These are phyloP conservation scores for Echites panduratus DNA, from an alignment of 257 asterid species.

Conservation along the genomic window DNA sequence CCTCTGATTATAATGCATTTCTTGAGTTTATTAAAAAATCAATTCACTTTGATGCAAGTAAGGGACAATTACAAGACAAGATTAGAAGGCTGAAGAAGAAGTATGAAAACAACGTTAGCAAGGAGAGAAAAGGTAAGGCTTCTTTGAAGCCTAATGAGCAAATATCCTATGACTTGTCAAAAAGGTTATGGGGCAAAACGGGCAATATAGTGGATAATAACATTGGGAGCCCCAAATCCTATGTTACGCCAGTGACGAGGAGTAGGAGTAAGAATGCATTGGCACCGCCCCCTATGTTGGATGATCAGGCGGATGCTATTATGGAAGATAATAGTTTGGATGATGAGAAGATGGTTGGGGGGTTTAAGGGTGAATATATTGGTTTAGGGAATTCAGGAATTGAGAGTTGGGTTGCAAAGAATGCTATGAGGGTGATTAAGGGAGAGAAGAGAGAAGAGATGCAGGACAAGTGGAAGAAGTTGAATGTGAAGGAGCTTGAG, in stretches of 20 bases:
- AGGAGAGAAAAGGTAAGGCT: conserved; percentile 33
- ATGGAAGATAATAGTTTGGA: conserved; percentile 16
- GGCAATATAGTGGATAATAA: conserved; percentile 16
- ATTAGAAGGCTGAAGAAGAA: conserved; percentile 47
- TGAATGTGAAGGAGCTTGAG: conserved; percentile 28
- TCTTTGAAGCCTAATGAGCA: conserved; percentile 46
- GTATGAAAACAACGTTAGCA: conserved; percentile 36
- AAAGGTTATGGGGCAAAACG: conserved; percentile 44
- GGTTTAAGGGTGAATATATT: conserved; percentile 1
- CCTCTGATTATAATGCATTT: conserved; percentile 35
- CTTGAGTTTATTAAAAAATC: conserved; percentile 42
- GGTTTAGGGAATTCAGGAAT: conserved; percentile 1
- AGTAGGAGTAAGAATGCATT: not conserved
- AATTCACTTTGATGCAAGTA: conserved; percentile 31
- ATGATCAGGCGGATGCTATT: conserved; percentile 14
- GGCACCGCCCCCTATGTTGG: not conserved
- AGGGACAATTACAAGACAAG: conserved; percentile 48
- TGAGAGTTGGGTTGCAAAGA: conserved; percentile 34
- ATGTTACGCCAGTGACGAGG: conserved; percentile 25
- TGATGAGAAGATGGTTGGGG: conserved; percentile 15
- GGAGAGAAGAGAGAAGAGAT: conserved; percentile 28
- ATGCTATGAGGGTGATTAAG: conserved; percentile 27
- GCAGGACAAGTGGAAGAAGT: conserved; percentile 33
- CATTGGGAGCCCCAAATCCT: conserved; percentile 26
- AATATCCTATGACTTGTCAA: conserved; percentile 37